Percentiles rank a stretch among this genome's conserved stretches.
Evolutionary conservation across 495 filamentous ascomycete species (phyloP).

Genomic region (Xylaria acuta): DNA sequence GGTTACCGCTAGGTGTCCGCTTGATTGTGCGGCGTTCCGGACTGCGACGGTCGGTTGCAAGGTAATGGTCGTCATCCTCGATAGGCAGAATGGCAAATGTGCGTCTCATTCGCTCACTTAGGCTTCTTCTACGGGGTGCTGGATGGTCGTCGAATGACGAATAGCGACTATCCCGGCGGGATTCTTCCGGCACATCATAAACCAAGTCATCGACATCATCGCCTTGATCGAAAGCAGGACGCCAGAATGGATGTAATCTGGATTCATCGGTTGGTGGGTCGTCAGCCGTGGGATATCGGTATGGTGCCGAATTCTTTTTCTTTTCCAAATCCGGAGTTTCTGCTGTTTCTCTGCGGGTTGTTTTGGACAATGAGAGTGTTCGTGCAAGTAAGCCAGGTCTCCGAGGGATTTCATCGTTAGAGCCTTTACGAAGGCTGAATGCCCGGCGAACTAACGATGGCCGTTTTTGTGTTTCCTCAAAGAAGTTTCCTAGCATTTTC

Average conservation of each 20-base stretch:
- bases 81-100: conserved; percentile 61
- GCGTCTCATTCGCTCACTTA: conserved; percentile 53
- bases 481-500: conserved; percentile 56
- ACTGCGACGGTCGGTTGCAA: conserved; percentile 44
- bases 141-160: conserved; percentile 53
- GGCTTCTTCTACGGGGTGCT: conserved; percentile 52
- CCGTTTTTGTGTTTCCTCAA: conserved; percentile 51
- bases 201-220: conserved; percentile 54
- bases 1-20: conserved; percentile 55
- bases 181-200: conserved; percentile 36
- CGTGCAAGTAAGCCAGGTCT: conserved; percentile 49
- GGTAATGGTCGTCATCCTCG: conserved; percentile 45
- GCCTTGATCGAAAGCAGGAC: conserved; percentile 75
- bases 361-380: conserved; percentile 50
- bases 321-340: conserved; percentile 34
- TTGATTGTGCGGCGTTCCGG: conserved; percentile 57
- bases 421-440: conserved; percentile 61
- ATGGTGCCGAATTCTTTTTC: conserved; percentile 37
- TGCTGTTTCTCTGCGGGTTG: conserved; percentile 27
- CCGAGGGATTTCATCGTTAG: conserved; percentile 59
- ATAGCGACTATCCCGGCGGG: conserved; percentile 42
- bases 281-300: conserved; percentile 47
- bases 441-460: conserved; percentile 65
- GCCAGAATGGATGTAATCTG: conserved; percentile 82
- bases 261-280: conserved; percentile 55